These are phyloP conservation scores for Rhinocladiella mackenziei DNA, from an alignment of 2,329 filamentous ascomycete genomes.

Conservation along the genomic window DNA sequence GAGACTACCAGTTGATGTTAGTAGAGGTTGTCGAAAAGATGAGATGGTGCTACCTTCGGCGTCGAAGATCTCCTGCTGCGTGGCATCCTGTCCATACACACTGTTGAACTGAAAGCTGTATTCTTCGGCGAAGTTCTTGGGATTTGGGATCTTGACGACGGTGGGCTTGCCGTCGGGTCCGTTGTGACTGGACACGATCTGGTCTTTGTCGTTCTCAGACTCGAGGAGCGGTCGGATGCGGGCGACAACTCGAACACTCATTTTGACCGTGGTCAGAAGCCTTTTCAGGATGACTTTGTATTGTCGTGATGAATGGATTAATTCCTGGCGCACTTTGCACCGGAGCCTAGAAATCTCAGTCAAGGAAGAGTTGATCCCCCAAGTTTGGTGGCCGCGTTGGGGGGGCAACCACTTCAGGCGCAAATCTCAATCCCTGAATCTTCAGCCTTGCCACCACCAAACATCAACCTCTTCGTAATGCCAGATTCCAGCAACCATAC, in stretches of 20 bases:
- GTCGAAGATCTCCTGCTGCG: conserved; percentile 84
- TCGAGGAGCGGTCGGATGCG: conserved; percentile 84
- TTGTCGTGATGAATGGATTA: not conserved
- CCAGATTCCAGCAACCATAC: too few relatives aligned
- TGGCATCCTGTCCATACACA: conserved; percentile 75
- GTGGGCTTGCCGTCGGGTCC: conserved; percentile 57
- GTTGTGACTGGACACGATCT: conserved; percentile 67
- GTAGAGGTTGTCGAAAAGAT: not conserved
- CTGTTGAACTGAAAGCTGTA: conserved; percentile 94
- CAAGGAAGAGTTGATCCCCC: too few relatives aligned
- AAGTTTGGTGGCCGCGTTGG: too few relatives aligned
- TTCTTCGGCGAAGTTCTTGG: conserved; percentile 85
- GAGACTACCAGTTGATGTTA: conserved; percentile 57
- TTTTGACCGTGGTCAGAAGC: conserved; percentile 10
- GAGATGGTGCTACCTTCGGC: conserved; percentile 64
- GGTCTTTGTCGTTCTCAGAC: conserved; percentile 79
- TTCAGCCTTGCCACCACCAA: too few relatives aligned
- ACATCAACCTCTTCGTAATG: too few relatives aligned
- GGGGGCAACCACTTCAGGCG: too few relatives aligned
- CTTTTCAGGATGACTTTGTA: conserved; percentile 1
- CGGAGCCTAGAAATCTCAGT: too few relatives aligned
- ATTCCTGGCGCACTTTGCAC: not conserved
- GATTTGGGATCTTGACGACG: conserved; percentile 84
- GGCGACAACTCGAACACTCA: conserved; percentile 74
- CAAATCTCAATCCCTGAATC: too few relatives aligned